These are phyloP conservation scores for Medicago lupulina DNA, from an alignment of 306 rosid species.

Conservation along the genomic window DNA sequence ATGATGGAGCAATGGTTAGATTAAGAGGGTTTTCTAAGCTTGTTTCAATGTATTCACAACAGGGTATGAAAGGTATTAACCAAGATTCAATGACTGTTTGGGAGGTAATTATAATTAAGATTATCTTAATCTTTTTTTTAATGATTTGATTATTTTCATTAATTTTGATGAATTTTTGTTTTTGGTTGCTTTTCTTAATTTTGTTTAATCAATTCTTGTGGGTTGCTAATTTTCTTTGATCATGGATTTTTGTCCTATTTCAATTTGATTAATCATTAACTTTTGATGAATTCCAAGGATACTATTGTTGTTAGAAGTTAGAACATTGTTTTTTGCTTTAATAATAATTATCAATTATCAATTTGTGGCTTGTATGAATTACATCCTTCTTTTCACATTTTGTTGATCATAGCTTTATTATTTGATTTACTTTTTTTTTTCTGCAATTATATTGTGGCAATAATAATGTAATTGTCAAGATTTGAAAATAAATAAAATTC, in stretches of 20 bases:
- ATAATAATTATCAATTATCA: background rate
- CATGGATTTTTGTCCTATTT: constrained; percentile 35
- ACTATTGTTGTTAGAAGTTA: constrained; percentile 1
- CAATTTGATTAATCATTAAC: constrained; percentile 26
- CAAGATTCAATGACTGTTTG: constrained; percentile 93
- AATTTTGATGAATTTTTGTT: background rate
- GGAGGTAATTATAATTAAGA: constrained; percentile 60
- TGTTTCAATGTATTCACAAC: constrained; percentile 75
- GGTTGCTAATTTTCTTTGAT: too few species aligned
- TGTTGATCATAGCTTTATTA: constrained; percentile 7
- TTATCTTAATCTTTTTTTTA: background rate
- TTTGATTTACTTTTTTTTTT: constrained; percentile 14
- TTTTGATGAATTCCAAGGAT: constrained; percentile 29
- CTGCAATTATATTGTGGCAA: background rate
- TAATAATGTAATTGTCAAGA: constrained; percentile 4
- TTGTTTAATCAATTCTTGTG: constrained; percentile 2
- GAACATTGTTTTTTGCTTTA: background rate
- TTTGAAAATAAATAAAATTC: background rate
- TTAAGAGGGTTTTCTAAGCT: constrained; percentile 57
- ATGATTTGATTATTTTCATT: background rate
- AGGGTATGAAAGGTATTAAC: constrained; percentile 84
- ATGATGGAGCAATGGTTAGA: constrained; percentile 56
- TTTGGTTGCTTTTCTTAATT: background rate
- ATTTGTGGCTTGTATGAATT: too few species aligned
- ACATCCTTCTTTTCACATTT: constrained; percentile 26